phyloP scores from a whole-genome alignment of 805 yeast species.

The Kluyveromyces dobzhanskii region DNA sequence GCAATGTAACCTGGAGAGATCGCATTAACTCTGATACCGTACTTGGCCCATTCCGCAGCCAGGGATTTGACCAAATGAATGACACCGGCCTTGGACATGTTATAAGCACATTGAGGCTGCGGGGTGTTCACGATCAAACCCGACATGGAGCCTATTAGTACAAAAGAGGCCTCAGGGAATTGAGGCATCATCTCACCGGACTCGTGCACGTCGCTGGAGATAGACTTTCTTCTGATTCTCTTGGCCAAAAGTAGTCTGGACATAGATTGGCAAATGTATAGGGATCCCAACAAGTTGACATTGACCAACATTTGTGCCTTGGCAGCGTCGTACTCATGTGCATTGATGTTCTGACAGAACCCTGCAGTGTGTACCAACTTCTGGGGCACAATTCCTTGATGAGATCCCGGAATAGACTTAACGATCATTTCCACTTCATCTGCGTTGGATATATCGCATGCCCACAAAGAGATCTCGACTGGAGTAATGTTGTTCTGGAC shows the following conservation, averaged over 20 bases:
- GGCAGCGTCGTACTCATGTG: constrained; percentile 64
- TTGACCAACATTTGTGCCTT: constrained; percentile 61
- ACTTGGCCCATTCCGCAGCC: constrained; percentile 78
- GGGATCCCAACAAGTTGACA: constrained; percentile 68
- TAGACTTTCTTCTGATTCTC: constrained; percentile 42
- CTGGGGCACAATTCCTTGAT: constrained; percentile 54
- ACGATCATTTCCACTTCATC: constrained; percentile 49
- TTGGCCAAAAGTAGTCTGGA: constrained; percentile 13
- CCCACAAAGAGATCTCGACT: constrained; percentile 48
- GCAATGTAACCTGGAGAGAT: constrained; percentile 75
- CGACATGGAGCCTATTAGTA: constrained; percentile 72
- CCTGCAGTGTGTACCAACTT: constrained; percentile 77
- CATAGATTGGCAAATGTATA: constrained; percentile 40
- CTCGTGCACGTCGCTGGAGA: constrained; percentile 22
- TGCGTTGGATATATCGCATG: constrained; percentile 65
- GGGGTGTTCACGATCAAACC: constrained; percentile 73
- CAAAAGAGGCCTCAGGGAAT: constrained; percentile 38
- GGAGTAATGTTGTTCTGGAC: constrained; percentile 27
- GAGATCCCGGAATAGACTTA: constrained; percentile 40
- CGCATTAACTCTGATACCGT: constrained; percentile 68
- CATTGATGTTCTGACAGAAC: constrained; percentile 72
- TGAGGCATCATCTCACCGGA: constrained; percentile 37
- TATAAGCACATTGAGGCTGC: constrained; percentile 72
- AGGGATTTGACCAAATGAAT: constrained; percentile 68
- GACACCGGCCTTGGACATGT: constrained; percentile 82